phyloP scores from a whole-genome alignment of 495 filamentous ascomycete genomes.

The Annulohypoxylon nitens region DNA sequence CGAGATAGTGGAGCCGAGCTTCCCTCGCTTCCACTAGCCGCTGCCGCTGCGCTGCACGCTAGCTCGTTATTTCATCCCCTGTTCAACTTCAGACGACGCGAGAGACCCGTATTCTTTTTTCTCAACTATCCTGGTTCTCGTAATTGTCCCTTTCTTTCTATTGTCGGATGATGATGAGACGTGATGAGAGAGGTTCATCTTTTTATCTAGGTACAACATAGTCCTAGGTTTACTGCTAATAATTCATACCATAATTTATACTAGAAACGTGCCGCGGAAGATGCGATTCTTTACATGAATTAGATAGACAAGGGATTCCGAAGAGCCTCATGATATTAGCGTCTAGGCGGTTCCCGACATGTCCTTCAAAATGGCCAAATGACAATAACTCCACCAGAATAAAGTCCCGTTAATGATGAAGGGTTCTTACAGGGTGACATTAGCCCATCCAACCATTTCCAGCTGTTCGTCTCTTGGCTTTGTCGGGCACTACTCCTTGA shows the following conservation, averaged over 20 bases:
- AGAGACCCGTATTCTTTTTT: neutral
- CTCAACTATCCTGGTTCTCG: neutral
- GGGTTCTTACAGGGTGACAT: slow-evolving; percentile 26
- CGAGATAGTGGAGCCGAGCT: slow-evolving; percentile 23
- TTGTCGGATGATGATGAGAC: too few species aligned
- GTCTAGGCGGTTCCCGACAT: slow-evolving; percentile 19
- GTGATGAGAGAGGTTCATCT: too few species aligned
- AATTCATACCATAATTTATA: too few species aligned
- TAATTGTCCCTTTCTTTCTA: neutral
- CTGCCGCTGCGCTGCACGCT: neutral
- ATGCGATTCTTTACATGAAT: neutral
- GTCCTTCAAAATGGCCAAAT: neutral
- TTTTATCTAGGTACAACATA: too few species aligned
- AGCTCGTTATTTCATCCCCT: slow-evolving; percentile 11
- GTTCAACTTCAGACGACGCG: slow-evolving; percentile 36
- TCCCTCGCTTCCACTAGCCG: slow-evolving; percentile 34
- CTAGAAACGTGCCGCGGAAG: too few species aligned
- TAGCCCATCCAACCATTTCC: slow-evolving; percentile 8
- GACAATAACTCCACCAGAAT: slow-evolving; percentile 13
- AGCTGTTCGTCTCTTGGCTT: slow-evolving; percentile 22
- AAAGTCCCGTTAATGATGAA: slow-evolving; percentile 31
- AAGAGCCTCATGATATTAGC: slow-evolving; percentile 43
- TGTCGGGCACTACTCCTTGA: slow-evolving; percentile 16
- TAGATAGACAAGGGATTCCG: neutral
- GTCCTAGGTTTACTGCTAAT: too few species aligned